Conservation (phyloP, 371 early-diverging fungal species). For the Mucor velutinosus region DNA sequence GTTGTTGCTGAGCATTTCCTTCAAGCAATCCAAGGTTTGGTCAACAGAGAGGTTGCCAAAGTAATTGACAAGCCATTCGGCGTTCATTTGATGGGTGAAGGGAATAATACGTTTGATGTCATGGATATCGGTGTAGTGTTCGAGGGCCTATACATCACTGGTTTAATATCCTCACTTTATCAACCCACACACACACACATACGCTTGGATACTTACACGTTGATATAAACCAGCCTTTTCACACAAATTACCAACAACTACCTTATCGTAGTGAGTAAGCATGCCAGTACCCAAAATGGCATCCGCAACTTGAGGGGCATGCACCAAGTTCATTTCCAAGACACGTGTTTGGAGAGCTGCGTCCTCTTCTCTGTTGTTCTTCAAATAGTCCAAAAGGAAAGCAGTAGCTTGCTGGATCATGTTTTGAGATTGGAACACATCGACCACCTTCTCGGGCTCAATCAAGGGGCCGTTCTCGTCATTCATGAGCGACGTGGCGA, state of each 20-base stretch:
- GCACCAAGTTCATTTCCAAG: slow-evolving; percentile 96
- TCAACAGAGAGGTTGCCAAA: slow-evolving; percentile 95
- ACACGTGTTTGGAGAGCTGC: slow-evolving; percentile 92
- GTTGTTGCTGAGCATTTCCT: slow-evolving; percentile 86
- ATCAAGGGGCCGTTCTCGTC: slow-evolving; percentile 86
- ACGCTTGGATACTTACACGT: slow-evolving; percentile 74
- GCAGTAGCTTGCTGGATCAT: slow-evolving; percentile 96
- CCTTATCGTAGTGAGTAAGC: slow-evolving; percentile 94
- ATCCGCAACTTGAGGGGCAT: slow-evolving; percentile 98
- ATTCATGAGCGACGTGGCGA: slow-evolving; percentile 85
- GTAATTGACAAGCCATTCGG: slow-evolving; percentile 89
- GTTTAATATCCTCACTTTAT: not conserved
- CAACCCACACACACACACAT: slow-evolving; percentile 1
- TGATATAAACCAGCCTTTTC: slow-evolving; percentile 97
- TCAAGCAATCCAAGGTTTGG: slow-evolving; percentile 90
- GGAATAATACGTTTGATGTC: slow-evolving; percentile 97
- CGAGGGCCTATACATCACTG: slow-evolving; percentile 75
- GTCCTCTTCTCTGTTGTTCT: slow-evolving; percentile 88
- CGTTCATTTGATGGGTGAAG: slow-evolving; percentile 80
- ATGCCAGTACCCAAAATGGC: slow-evolving; percentile 95
- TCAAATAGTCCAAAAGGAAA: slow-evolving; percentile 94
- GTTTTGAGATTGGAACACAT: slow-evolving; percentile 90
- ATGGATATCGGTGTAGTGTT: slow-evolving; percentile 93
- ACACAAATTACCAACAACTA: slow-evolving; percentile 88
- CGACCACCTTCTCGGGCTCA: slow-evolving; percentile 86